Conservation (phyloP, 1,284 basidiomycete species). For the Pascua guehoae region DNA sequence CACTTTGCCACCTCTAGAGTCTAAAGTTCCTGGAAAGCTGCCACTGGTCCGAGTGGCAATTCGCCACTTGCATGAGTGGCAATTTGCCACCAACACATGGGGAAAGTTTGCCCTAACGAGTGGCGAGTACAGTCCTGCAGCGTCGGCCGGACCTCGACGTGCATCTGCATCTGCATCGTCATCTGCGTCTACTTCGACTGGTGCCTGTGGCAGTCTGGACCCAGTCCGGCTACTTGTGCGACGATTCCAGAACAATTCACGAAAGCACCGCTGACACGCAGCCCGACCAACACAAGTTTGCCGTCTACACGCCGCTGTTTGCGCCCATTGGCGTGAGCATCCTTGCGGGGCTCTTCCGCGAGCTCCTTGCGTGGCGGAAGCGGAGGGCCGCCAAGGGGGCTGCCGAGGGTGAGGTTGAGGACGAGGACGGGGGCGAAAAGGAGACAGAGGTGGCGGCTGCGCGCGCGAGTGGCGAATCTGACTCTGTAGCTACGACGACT, state of each 20-base stretch:
- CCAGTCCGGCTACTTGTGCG: too few species aligned
- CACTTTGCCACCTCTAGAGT: neutral
- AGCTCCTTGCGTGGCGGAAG: constrained; percentile 60
- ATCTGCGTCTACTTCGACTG: too few species aligned
- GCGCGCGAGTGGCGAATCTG: constrained; percentile 56
- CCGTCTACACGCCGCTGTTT: constrained; percentile 88
- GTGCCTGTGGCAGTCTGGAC: too few species aligned
- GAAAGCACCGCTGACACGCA: constrained; percentile 15
- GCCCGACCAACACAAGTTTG: constrained; percentile 91
- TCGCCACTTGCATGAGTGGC: too few species aligned
- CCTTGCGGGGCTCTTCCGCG: constrained; percentile 66
- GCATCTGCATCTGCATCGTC: too few species aligned
- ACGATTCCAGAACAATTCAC: neutral
- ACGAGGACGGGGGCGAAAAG: neutral
- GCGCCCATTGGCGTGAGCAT: constrained; percentile 81
- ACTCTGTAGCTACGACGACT: constrained; percentile 8
- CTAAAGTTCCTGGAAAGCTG: neutral
- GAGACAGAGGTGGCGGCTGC: constrained; percentile 51
- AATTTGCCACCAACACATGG: too few species aligned
- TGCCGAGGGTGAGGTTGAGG: neutral
- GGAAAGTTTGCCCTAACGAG: too few species aligned
- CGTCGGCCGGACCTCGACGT: too few species aligned
- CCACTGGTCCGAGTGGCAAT: neutral
- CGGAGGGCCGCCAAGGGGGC: constrained; percentile 4
- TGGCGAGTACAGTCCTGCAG: too few species aligned